These are phyloP conservation scores for Penicillium sp. DNA, from an alignment of 2,329 filamentous ascomycete species.

Conservation along the genomic window DNA sequence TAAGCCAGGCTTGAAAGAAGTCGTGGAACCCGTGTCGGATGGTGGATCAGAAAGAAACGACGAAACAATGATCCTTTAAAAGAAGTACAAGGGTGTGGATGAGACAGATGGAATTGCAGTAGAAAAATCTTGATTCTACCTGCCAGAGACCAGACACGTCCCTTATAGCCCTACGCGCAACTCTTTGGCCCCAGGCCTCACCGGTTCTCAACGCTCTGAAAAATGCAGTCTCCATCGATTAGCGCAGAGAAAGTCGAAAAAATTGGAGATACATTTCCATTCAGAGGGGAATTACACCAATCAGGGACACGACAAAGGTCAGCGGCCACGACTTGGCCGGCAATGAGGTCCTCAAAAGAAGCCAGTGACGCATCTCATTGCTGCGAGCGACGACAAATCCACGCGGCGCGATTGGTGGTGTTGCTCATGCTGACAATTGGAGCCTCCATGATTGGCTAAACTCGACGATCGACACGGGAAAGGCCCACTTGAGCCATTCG, in stretches of 20 bases:
- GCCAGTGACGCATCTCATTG: too few species aligned
- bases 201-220: slow-evolving; percentile 1
- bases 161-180: not conserved
- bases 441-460: slow-evolving; percentile 12
- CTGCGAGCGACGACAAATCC: slow-evolving; percentile 12
- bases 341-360: not conserved
- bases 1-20: not conserved
- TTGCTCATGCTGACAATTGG: slow-evolving; percentile 15
- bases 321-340: slow-evolving; percentile 10
- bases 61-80: not conserved
- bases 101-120: not conserved
- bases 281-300: slow-evolving; percentile 10
- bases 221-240: slow-evolving; percentile 5
- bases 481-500: too few species aligned
- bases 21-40: slow-evolving; percentile 4
- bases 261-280: slow-evolving; percentile 12
- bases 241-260: slow-evolving; percentile 9
- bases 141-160: not conserved
- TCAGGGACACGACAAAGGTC: slow-evolving; percentile 17
- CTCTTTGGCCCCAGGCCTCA: not conserved
- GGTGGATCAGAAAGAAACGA: not conserved
- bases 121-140: not conserved
- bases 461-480: not conserved
- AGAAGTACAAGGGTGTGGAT: not conserved
- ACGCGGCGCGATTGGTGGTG: slow-evolving; percentile 12